Evolutionary conservation across 352 stramenopile genomes (phyloP).

Genomic region (Phytophthora palmivora): DNA sequence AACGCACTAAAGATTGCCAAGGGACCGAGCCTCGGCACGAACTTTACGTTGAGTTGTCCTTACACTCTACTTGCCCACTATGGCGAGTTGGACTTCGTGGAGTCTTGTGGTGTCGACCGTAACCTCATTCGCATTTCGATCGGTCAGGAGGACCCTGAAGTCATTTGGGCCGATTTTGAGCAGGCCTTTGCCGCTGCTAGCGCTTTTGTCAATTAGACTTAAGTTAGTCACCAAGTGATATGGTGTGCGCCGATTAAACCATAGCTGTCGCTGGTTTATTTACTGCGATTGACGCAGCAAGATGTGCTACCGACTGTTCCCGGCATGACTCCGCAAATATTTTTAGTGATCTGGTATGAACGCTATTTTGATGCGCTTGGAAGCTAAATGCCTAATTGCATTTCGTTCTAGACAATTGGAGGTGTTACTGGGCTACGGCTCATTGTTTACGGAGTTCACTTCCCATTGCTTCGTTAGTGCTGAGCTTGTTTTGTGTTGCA

Average conservation of each 20-base stretch:
- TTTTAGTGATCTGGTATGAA: constrained; percentile 26
- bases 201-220: constrained; percentile 20
- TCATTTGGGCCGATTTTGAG: constrained; percentile 66
- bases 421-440: constrained; percentile 8
- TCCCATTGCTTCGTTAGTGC: neutral
- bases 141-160: constrained; percentile 87
- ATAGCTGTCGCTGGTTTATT: constrained; percentile 23
- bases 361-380: constrained; percentile 32
- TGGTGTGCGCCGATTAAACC: constrained; percentile 16
- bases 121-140: constrained; percentile 93
- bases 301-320: constrained; percentile 29
- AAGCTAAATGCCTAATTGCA: constrained; percentile 33
- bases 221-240: constrained; percentile 4
- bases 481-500: constrained; percentile 11
- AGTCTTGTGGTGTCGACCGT: constrained; percentile 90
- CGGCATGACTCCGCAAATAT: constrained; percentile 20
- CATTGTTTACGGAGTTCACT: constrained; percentile 3
- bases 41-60: constrained; percentile 94
- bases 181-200: constrained; percentile 41
- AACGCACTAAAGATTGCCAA: constrained; percentile 87
- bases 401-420: constrained; percentile 20
- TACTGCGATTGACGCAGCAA: constrained; percentile 32
- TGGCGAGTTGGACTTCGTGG: constrained; percentile 92
- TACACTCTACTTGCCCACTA: constrained; percentile 95
- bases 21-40: constrained; percentile 91